Conservation (phyloP, 129 eudicot species). For the Sambucus nigra region DNA sequence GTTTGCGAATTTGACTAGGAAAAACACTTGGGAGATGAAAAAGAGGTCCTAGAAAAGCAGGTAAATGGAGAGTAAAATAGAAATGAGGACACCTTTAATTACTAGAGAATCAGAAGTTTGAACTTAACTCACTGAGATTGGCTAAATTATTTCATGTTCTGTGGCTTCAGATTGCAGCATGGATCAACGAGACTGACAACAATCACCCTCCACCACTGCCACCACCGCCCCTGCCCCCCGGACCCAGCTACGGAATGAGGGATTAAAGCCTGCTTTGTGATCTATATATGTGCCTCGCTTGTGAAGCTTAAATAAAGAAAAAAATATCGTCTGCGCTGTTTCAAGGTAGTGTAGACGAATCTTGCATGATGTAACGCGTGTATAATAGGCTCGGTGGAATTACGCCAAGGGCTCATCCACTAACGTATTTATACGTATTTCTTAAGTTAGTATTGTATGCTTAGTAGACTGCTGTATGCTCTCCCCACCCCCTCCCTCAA, state of each 20-base stretch:
- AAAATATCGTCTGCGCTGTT: too few relatives aligned
- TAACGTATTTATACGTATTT: too few relatives aligned
- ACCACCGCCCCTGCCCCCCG: background rate
- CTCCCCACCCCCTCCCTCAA: too few relatives aligned
- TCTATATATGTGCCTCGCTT: too few relatives aligned
- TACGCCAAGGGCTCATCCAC: too few relatives aligned
- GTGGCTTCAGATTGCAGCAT: background rate
- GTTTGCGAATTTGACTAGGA: background rate
- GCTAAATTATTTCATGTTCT: background rate
- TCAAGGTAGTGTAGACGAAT: too few relatives aligned
- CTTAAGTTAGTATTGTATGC: too few relatives aligned
- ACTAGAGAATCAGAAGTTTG: background rate
- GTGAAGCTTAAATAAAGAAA: too few relatives aligned
- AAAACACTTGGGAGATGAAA: background rate
- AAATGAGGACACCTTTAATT: background rate
- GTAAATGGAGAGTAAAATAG: background rate
- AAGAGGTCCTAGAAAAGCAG: background rate
- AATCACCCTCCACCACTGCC: background rate
- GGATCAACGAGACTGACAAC: background rate
- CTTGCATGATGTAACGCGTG: too few relatives aligned
- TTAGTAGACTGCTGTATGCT: too few relatives aligned
- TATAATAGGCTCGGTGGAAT: too few relatives aligned
- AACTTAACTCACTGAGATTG: background rate
- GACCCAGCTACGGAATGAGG: background rate
- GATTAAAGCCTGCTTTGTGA: too few relatives aligned